A percentile compares a stretch with the other conserved stretches of the same genome.
Conservation (phyloP, 257 asterid genomes). For the Misopates orontium region DNA sequence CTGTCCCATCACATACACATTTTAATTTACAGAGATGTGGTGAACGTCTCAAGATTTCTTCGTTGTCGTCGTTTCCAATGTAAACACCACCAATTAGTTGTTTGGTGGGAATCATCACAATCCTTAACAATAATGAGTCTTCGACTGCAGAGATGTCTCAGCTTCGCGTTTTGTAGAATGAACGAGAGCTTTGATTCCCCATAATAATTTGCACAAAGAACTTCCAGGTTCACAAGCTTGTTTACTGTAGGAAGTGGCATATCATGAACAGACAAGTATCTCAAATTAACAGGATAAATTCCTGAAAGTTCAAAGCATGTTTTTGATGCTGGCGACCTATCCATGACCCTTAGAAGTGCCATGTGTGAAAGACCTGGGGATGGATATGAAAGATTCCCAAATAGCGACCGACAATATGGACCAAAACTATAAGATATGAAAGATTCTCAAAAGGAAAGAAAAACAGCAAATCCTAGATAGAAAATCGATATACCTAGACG, state of each 20-base stretch:
- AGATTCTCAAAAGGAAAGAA: no score
- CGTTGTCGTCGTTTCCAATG: not conserved
- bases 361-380: not conserved
- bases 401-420: not conserved
- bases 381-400: not conserved
- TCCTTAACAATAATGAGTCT: not conserved
- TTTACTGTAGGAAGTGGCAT: not conserved
- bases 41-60: no score
- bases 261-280: conserved; percentile 7
- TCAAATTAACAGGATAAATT: conserved; percentile 12
- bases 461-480: no score
- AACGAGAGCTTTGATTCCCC: not conserved
- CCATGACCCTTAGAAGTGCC: not conserved
- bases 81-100: not conserved
- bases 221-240: conserved; percentile 15
- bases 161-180: conserved; percentile 9
- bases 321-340: not conserved
- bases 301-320: not conserved
- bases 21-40: no score
- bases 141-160: conserved; percentile 19
- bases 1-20: no score
- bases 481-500: no score
- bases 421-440: not conserved
- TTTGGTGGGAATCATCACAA: not conserved
- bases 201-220: not conserved